phyloP scores from a whole-genome alignment of 2,329 filamentous ascomycete genomes.

The Magnaporthiopsis incrustans region DNA sequence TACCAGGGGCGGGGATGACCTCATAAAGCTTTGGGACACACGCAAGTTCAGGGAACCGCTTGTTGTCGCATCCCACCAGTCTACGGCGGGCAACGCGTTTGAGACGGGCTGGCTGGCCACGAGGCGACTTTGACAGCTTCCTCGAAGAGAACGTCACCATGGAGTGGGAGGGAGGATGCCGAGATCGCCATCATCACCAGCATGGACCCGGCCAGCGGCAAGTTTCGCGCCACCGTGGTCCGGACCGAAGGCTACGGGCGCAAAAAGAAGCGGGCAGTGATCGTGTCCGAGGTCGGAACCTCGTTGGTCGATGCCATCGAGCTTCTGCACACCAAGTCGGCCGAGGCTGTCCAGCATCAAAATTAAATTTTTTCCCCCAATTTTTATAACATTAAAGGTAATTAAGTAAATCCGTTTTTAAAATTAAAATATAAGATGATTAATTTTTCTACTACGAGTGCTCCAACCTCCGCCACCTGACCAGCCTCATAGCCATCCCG shows the following conservation, averaged over 20 bases:
- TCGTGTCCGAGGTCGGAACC: conserved; percentile 24
- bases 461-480: conserved; percentile 93
- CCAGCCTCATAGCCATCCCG: conserved; percentile 90
- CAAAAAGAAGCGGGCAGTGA: conserved; percentile 17
- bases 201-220: conserved; percentile 17
- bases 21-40: conserved; percentile 95
- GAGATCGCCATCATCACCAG: conserved; percentile 16
- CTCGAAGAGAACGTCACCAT: too few species aligned
- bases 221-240: conserved; percentile 19
- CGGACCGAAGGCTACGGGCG: conserved; percentile 11
- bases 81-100: conserved; percentile 75
- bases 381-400: too few species aligned
- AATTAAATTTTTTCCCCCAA: too few species aligned
- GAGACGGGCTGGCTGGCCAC: too few species aligned
- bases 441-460: conserved; percentile 99
- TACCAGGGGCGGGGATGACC: conserved; percentile 81
- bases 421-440: too few species aligned
- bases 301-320: conserved; percentile 25
- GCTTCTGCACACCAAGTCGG: conserved; percentile 28
- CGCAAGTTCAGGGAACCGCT: conserved; percentile 90
- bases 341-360: conserved; percentile 27
- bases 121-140: too few species aligned
- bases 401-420: too few species aligned
- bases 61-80: conserved; percentile 68
- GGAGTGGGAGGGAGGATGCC: too few species aligned